phyloP scores from a whole-genome alignment of 2,329 filamentous ascomycete genomes.

The Ustulina deusta region DNA sequence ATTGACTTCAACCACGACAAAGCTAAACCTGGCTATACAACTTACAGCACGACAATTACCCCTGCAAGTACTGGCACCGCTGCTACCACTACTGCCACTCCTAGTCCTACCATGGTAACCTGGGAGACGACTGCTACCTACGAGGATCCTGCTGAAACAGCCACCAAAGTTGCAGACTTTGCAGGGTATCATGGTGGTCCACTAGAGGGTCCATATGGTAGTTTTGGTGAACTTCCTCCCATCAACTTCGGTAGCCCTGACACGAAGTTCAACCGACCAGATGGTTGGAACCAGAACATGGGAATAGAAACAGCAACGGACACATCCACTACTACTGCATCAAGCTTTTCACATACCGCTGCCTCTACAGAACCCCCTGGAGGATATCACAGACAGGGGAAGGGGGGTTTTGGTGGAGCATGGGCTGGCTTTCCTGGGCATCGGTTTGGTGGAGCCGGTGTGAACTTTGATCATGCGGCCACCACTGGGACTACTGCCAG shows the following conservation, averaged over 20 bases:
- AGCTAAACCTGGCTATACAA: not conserved
- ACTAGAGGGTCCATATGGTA: slow-evolving; percentile 1
- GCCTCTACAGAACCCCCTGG: not conserved
- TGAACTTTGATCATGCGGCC: not conserved
- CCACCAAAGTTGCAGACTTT: not conserved
- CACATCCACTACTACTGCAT: not conserved
- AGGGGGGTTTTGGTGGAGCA: not conserved
- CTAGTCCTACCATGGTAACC: not conserved
- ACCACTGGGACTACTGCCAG: not conserved
- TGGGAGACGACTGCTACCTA: slow-evolving; percentile 14
- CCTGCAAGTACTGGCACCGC: not conserved
- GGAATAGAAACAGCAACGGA: not conserved
- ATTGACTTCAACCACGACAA: slow-evolving; percentile 2
- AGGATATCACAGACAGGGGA: not conserved
- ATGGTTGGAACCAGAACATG: not conserved
- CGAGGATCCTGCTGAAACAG: not conserved
- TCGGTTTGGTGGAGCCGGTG: not conserved
- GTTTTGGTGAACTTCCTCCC: slow-evolving; percentile 1
- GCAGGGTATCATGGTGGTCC: not conserved
- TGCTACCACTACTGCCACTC: not conserved
- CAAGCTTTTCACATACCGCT: not conserved
- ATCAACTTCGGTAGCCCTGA: slow-evolving; percentile 9
- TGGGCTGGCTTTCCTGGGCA: not conserved
- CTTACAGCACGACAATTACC: slow-evolving; percentile 4
- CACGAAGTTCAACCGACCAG: not conserved